Percentiles rank a stretch among this genome's conserved stretches.
Conservation (phyloP, 108 stramenopile species). For the Nitzschia sp. region DNA sequence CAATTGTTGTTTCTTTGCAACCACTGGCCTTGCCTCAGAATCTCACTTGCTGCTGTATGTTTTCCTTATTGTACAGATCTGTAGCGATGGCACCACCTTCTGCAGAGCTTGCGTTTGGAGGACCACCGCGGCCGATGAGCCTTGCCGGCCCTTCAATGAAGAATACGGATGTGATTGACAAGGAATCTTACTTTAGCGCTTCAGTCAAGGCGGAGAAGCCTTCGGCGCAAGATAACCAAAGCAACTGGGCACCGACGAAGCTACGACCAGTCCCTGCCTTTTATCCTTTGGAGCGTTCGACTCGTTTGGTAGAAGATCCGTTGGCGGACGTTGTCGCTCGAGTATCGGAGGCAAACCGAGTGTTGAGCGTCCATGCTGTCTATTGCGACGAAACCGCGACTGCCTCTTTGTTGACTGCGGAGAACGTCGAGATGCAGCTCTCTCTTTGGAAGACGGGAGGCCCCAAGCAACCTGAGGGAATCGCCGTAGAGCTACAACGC, state of each 20-base stretch:
- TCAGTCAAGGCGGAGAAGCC: background rate
- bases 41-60: background rate
- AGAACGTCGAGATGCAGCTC: conserved; percentile 62
- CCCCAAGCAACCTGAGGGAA: conserved; percentile 26
- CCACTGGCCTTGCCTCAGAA: no score
- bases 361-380: conserved; percentile 55
- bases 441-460: conserved; percentile 45
- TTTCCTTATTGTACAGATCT: conserved; percentile 14
- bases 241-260: conserved; percentile 35
- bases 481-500: conserved; percentile 76
- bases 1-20: no score
- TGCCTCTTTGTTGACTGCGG: conserved; percentile 43
- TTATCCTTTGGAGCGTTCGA: conserved; percentile 79
- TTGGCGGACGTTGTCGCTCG: conserved; percentile 37
- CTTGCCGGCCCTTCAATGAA: conserved; percentile 19
- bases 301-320: conserved; percentile 44
- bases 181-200: conserved; percentile 37
- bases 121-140: conserved; percentile 21
- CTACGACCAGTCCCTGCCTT: conserved; percentile 72
- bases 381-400: conserved; percentile 57
- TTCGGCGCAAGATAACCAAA: conserved; percentile 3
- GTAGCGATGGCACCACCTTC: conserved; percentile 22
- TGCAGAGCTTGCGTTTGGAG: background rate
- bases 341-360: conserved; percentile 62
- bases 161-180: conserved; percentile 46